Evolutionary conservation across 2,329 filamentous ascomycete genomes (phyloP).

Genomic region (Thyridium curvatum): DNA sequence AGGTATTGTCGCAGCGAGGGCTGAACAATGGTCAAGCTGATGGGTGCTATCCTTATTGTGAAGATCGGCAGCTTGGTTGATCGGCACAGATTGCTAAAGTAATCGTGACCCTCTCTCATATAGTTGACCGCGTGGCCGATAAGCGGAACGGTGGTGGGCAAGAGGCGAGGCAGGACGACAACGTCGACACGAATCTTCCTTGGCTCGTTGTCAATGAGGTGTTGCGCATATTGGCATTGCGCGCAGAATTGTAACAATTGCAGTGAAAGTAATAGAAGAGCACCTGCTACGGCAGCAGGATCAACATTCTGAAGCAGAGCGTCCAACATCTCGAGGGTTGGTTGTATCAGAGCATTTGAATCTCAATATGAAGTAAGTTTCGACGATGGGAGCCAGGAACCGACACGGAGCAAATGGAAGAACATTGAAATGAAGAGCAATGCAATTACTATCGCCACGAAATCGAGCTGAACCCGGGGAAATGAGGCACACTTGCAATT

Average conservation of each 20-base stretch:
- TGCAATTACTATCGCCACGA: too few species aligned
- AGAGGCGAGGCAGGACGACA: neutral
- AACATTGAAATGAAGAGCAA: too few species aligned
- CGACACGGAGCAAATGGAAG: too few species aligned
- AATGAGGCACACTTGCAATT: too few species aligned
- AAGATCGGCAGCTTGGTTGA: constrained; percentile 2
- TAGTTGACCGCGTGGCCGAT: constrained; percentile 3
- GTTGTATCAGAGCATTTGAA: too few species aligned
- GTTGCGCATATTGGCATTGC: neutral
- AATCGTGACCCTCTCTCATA: constrained; percentile 1
- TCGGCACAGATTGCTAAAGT: constrained; percentile 4
- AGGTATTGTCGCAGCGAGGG: constrained; percentile 1
- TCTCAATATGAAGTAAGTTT: too few species aligned
- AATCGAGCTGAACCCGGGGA: too few species aligned
- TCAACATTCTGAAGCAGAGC: too few species aligned
- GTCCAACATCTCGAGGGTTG: too few species aligned
- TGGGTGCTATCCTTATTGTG: constrained; percentile 4
- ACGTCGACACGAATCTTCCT: neutral
- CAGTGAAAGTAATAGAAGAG: too few species aligned
- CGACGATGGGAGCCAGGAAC: too few species aligned
- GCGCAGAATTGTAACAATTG: neutral
- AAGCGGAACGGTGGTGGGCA: neutral
- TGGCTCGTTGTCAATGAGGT: neutral
- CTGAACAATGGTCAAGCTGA: constrained; percentile 2
- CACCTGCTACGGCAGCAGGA: too few species aligned